Conservation (phyloP, 768 basidiomycete species). For the Multifurca ochricompacta region DNA sequence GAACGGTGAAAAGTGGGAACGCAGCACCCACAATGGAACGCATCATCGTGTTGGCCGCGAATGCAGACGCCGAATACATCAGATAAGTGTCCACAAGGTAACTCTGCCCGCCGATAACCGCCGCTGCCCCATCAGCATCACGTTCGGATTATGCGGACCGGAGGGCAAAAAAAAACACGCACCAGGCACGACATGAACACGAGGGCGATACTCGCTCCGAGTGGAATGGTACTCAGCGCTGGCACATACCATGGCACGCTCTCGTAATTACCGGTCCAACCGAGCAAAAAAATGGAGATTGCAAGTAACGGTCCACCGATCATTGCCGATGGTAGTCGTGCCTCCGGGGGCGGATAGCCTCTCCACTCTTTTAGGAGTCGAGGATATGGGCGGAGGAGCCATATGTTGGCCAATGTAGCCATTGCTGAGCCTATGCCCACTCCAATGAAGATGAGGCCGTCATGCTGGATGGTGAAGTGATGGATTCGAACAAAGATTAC, state of each 20-base stretch:
- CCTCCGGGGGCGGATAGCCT: conserved; percentile 10
- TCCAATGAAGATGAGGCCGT: conserved; percentile 8
- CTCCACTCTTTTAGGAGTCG: conserved; percentile 7
- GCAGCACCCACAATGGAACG: conserved; percentile 3
- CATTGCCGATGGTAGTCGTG: conserved; percentile 4
- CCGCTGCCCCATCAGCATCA: neutral
- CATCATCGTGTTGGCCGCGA: conserved; percentile 8
- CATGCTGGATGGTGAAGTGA: neutral
- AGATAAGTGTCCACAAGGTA: conserved; percentile 15
- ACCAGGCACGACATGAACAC: conserved; percentile 12
- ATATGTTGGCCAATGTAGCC: neutral
- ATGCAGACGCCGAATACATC: conserved; percentile 11
- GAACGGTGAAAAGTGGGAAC: conserved; percentile 8
- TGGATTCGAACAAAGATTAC: conserved; percentile 2
- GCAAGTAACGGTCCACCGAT: neutral
- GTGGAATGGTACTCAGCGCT: conserved; percentile 1
- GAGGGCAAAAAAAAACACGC: neutral
- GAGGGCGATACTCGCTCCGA: neutral
- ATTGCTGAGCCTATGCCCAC: conserved; percentile 1
- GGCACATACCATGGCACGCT: too few species aligned
- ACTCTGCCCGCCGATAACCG: neutral
- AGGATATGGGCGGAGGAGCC: too few species aligned
- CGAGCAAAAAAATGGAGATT: conserved; percentile 5
- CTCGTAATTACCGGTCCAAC: conserved; percentile 14
- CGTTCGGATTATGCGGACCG: neutral